Percentiles rank a stretch among this genome's conserved stretches.
phyloP scores from a whole-genome alignment of 495 filamentous ascomycete species.

The Daldinia grandis region DNA sequence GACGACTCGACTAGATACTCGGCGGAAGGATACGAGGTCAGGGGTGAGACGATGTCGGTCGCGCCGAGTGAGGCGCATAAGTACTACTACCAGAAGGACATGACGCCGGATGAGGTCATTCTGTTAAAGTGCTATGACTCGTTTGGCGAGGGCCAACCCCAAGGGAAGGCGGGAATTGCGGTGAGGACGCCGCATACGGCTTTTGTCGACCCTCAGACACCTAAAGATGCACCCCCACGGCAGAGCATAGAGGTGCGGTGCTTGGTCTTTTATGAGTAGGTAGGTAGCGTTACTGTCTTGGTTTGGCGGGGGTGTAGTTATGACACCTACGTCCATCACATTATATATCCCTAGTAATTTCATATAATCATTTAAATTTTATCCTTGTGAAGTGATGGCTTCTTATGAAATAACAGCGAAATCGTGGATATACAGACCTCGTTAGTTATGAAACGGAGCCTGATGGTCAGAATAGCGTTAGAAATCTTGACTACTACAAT shows the following conservation, averaged over 20 bases:
- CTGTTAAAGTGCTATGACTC: slow-evolving; percentile 87
- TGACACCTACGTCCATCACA: too few relatives aligned
- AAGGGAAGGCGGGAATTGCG: slow-evolving; percentile 58
- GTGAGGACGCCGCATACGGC: slow-evolving; percentile 84
- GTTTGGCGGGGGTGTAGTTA: too few relatives aligned
- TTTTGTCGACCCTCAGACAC: slow-evolving; percentile 76
- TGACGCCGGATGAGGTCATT: slow-evolving; percentile 77
- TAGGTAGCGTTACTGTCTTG: slow-evolving; percentile 2
- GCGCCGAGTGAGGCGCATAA: slow-evolving; percentile 63
- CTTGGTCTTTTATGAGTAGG: slow-evolving; percentile 71
- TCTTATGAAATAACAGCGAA: too few relatives aligned
- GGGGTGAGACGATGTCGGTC: slow-evolving; percentile 57
- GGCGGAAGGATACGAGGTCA: slow-evolving; percentile 56
- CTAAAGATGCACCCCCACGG: slow-evolving; percentile 64
- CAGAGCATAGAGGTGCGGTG: slow-evolving; percentile 92
- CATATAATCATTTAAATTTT: too few relatives aligned
- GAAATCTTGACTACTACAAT: neutral
- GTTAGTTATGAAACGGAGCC: neutral
- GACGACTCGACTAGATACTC: slow-evolving; percentile 34
- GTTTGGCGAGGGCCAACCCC: slow-evolving; percentile 60
- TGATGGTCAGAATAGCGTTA: neutral
- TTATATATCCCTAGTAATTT: too few relatives aligned
- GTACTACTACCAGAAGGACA: slow-evolving; percentile 85
- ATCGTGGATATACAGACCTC: neutral
- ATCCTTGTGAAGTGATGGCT: too few relatives aligned